Evolutionary conservation across 1,284 basidiomycete species (phyloP).

Genomic region (Malassezia brasiliensis): DNA sequence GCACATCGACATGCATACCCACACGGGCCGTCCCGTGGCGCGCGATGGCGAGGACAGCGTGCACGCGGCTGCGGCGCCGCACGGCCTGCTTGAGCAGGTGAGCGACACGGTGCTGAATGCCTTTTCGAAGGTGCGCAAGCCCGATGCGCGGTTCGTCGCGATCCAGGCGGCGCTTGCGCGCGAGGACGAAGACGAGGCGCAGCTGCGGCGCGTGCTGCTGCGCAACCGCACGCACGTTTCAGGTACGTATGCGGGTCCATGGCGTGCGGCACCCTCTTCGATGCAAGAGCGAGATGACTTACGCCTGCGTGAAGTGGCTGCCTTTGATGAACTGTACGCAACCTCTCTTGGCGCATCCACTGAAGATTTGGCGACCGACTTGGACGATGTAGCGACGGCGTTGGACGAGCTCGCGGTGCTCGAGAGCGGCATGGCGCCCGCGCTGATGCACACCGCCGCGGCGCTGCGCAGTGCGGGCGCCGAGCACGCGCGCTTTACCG

Average conservation of each 20-base stretch:
- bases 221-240: conserved; percentile 47
- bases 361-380: conserved; percentile 70
- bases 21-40: conserved; percentile 22
- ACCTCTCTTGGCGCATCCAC: conserved; percentile 27
- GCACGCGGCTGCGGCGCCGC: conserved; percentile 16
- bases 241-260: conserved; percentile 58
- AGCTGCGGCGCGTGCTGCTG: conserved; percentile 56
- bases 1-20: conserved; percentile 47
- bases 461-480: conserved; percentile 67
- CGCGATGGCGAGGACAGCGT: conserved; percentile 9
- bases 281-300: conserved; percentile 16
- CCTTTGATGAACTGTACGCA: conserved; percentile 36
- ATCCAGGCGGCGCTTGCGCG: conserved; percentile 86
- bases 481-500: conserved; percentile 29
- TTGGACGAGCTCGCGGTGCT: conserved; percentile 94
- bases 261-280: background rate
- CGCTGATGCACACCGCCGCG: conserved; percentile 87
- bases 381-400: conserved; percentile 86
- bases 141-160: conserved; percentile 82
- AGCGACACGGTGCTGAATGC: conserved; percentile 92
- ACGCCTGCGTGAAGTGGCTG: conserved; percentile 21
- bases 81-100: conserved; percentile 60
- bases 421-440: conserved; percentile 94
- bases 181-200: conserved; percentile 77
- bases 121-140: conserved; percentile 87